Base-by-base conservation (phyloP, 768 basidiomycete genomes). In the Trametes cubensis region DNA sequence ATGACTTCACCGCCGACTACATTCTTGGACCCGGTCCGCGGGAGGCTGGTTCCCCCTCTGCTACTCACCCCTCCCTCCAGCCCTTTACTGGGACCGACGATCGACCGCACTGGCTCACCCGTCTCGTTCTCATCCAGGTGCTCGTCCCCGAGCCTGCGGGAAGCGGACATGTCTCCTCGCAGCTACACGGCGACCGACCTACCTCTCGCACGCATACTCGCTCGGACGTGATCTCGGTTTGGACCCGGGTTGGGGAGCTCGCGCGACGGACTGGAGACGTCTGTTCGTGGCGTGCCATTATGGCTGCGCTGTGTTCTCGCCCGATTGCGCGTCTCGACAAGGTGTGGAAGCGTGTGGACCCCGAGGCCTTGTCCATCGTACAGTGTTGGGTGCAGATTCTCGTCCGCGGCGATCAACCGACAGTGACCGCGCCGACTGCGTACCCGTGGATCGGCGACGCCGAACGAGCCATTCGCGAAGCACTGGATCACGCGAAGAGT, bases 91-190 rank as follows among this genome's bases (percentile, higher is more conserved):
- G 91, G 7, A 87, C 76, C 60, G 87, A 89, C 28, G 85, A 85
- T 6, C 79, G 78, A 45, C 89, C 90, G 2, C 89, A 94, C 70
- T 94, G 92, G 91, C 76, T 94, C 44, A 94, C 92, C 15, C 87
- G 83, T 67, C 73, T 90, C 4, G 74, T 94, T 6, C 72, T 94
- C 2, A 71, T 87, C 46, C 90, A 92, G 70, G 82, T 92, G 14
- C 79, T 93, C 14, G 85, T 83, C 25, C 79, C 81, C 0, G 88
- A 89, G 67, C 78, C 81, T 1, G 76, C 80, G 62, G 57, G 41
- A 70, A 44, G 64, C 72, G 49, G 73, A 67, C 18, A 75, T 76
- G n/a, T 71, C 68, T 1, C 72, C 72, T 30, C 75, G 62, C 61
- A 77, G 73, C 10, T 75, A 66, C 72, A 50, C 8, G 67, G 70